Percentiles rank a stretch among this genome's conserved stretches.
Evolutionary conservation across 257 asterid genomes (phyloP).

Genomic region (Nicotiana benthamiana): DNA sequence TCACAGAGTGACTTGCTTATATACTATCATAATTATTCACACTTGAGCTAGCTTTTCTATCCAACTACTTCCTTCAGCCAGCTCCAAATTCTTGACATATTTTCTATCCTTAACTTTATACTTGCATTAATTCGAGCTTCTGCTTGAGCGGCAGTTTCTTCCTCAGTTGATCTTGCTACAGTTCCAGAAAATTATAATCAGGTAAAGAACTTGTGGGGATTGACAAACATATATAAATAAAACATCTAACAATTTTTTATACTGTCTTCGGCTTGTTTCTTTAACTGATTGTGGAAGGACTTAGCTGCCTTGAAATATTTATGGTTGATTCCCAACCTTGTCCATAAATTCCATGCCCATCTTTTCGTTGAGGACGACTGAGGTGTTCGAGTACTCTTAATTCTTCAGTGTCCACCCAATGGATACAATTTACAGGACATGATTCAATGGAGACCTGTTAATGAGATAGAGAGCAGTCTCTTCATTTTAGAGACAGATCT

Average conservation of each 20-base stretch:
- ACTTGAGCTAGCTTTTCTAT: too few relatives aligned
- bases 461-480: not conserved
- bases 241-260: constrained; percentile 18
- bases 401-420: constrained; percentile 52
- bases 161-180: constrained; percentile 17
- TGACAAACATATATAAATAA: too few relatives aligned
- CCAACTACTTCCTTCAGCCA: constrained; percentile 26
- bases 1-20: too few relatives aligned
- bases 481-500: too few relatives aligned
- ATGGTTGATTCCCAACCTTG: constrained; percentile 68
- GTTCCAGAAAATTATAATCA: not conserved
- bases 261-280: constrained; percentile 14
- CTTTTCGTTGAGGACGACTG: constrained; percentile 39
- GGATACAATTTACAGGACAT: constrained; percentile 62
- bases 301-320: constrained; percentile 51
- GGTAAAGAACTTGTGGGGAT: too few relatives aligned
- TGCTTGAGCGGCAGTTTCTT: constrained; percentile 43
- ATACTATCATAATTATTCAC: too few relatives aligned
- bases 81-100: constrained; percentile 28
- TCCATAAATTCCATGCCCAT: constrained; percentile 50
- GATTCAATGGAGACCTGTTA: constrained; percentile 45
- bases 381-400: constrained; percentile 39
- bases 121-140: constrained; percentile 34
- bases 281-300: constrained; percentile 34
- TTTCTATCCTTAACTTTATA: constrained; percentile 22